Conservation (phyloP, 257 asterid genomes). For the Jaltomata sinuosa region DNA sequence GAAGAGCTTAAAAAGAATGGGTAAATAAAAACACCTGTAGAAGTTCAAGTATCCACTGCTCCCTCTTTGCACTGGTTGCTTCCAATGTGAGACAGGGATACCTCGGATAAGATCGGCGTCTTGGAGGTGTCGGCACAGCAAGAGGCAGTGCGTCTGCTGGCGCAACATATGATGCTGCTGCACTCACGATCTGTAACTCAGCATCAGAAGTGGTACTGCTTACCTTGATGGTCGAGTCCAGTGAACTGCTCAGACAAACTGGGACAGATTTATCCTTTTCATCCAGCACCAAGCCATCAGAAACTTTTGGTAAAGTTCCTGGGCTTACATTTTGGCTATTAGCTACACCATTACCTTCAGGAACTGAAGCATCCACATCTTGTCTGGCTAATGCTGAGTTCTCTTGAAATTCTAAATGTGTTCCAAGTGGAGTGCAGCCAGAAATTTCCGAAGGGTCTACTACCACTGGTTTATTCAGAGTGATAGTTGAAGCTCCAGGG, state of each 20-base stretch:
- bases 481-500: slow-evolving; percentile 28
- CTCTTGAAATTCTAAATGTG: slow-evolving; percentile 17
- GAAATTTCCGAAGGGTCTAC: slow-evolving; percentile 13
- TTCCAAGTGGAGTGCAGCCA: slow-evolving; percentile 24
- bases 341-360: slow-evolving; percentile 20
- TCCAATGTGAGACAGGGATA: slow-evolving; percentile 49
- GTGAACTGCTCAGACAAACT: slow-evolving; percentile 26
- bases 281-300: slow-evolving; percentile 21
- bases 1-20: slow-evolving; percentile 7
- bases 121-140: slow-evolving; percentile 32
- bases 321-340: slow-evolving; percentile 16
- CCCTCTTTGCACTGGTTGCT: slow-evolving; percentile 57
- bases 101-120: slow-evolving; percentile 35
- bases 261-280: slow-evolving; percentile 23
- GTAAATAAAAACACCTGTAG: slow-evolving; percentile 56
- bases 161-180: slow-evolving; percentile 15
- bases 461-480: slow-evolving; percentile 19
- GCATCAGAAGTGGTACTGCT: slow-evolving; percentile 20
- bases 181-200: slow-evolving; percentile 25
- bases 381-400: slow-evolving; percentile 26
- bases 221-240: slow-evolving; percentile 24
- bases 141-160: slow-evolving; percentile 19
- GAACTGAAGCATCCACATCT: slow-evolving; percentile 29
- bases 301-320: slow-evolving; percentile 27
- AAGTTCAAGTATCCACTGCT: slow-evolving; percentile 69